These are phyloP conservation scores for Hericium erinaceus DNA, from an alignment of 768 basidiomycete genomes.

Conservation along the genomic window DNA sequence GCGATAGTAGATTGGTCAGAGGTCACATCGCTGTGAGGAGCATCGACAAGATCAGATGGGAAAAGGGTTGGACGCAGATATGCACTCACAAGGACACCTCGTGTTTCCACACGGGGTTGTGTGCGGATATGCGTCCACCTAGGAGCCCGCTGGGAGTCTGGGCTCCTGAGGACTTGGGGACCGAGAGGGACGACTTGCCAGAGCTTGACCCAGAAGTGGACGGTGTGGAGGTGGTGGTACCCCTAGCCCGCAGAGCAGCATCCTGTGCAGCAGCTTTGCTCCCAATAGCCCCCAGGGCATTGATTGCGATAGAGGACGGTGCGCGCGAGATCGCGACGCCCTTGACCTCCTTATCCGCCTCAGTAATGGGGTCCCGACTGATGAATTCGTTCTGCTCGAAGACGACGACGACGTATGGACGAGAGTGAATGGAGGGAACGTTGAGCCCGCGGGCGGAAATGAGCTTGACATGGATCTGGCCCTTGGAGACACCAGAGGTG, in stretches of 20 bases:
- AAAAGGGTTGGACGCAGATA: not conserved
- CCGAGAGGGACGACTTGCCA: constrained; percentile 12
- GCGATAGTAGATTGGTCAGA: constrained; percentile 76
- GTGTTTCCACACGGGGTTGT: constrained; percentile 98
- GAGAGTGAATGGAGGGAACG: constrained; percentile 52
- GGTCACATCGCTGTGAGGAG: constrained; percentile 74
- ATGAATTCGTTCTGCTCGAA: constrained; percentile 99
- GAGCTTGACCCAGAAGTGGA: constrained; percentile 5
- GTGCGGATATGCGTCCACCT: constrained; percentile 43
- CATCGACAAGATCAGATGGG: not conserved
- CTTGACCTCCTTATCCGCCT: constrained; percentile 82
- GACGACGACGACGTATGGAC: constrained; percentile 92
- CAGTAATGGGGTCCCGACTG: constrained; percentile 78
- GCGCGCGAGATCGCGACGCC: constrained; percentile 61
- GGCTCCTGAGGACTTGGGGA: constrained; percentile 14
- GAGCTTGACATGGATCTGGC: constrained; percentile 93
- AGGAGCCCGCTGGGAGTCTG: constrained; percentile 35
- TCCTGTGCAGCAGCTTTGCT: constrained; percentile 31
- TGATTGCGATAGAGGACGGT: constrained; percentile 54
- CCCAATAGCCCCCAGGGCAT: constrained; percentile 56
- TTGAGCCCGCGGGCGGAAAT: constrained; percentile 83
- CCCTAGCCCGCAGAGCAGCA: constrained; percentile 5
- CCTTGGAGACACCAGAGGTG: constrained; percentile 34
- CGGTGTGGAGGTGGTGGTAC: constrained; percentile 6
- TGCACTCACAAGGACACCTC: constrained; percentile 85